Evolutionary conservation across 2,329 filamentous ascomycete species (phyloP).

Genomic region (Trichothecium sympodiale): DNA sequence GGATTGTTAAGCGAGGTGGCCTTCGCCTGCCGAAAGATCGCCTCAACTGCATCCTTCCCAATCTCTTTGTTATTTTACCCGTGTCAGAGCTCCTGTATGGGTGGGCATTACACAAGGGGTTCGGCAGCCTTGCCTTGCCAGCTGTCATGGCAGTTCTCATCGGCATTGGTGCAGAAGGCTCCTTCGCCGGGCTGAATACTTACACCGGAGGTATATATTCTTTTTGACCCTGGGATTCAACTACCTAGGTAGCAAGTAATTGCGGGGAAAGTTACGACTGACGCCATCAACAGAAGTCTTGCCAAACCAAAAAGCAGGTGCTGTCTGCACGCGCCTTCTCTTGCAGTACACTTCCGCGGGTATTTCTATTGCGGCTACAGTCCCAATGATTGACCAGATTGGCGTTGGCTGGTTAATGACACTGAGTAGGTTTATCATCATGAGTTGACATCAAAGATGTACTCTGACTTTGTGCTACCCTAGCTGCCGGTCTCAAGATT

Average conservation of each 20-base stretch:
- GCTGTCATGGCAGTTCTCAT: conserved; percentile 20
- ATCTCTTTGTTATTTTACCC: conserved; percentile 20
- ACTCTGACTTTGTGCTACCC: too few species aligned
- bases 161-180: conserved; percentile 22
- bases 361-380: too few species aligned
- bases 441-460: too few species aligned
- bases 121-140: conserved; percentile 21
- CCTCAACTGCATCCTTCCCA: conserved; percentile 17
- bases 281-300: conserved; percentile 6
- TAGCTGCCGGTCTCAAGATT: too few species aligned
- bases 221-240: too few species aligned
- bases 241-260: too few species aligned
- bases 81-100: conserved; percentile 20
- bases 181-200: conserved; percentile 26
- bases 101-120: conserved; percentile 20
- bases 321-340: conserved; percentile 10
- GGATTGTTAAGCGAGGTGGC: conserved; percentile 23
- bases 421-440: too few species aligned
- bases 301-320: conserved; percentile 7
- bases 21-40: conserved; percentile 18
- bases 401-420: too few species aligned
- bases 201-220: conserved; percentile 23
- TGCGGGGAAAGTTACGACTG: neutral
- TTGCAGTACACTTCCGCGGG: conserved; percentile 9
- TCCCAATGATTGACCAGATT: too few species aligned